Conservation (phyloP, 768 basidiomycete genomes). For the Mycena amicta region DNA sequence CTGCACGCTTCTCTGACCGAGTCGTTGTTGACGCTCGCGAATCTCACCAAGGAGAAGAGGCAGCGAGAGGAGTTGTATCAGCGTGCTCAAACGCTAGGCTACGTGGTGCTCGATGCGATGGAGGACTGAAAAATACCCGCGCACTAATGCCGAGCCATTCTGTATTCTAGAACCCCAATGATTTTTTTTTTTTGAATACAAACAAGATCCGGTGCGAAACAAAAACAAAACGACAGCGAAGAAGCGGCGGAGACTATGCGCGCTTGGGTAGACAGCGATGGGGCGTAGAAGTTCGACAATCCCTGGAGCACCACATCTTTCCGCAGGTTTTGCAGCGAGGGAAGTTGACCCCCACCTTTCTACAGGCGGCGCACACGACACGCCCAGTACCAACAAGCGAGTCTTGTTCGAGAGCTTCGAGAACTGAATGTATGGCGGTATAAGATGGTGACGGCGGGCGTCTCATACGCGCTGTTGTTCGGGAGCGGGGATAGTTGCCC, state of each 20-base stretch:
- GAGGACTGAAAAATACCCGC: conserved; percentile 14
- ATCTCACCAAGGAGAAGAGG: conserved; percentile 51
- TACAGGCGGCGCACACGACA: conserved; percentile 15
- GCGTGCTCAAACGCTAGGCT: conserved; percentile 52
- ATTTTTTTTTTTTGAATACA: not conserved
- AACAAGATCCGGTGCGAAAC: too few relatives aligned
- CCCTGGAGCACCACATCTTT: conserved; percentile 18
- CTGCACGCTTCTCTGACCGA: conserved; percentile 49
- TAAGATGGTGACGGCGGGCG: not conserved
- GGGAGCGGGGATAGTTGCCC: not conserved
- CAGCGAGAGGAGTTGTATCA: conserved; percentile 55
- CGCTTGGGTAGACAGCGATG: conserved; percentile 14
- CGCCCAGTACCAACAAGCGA: conserved; percentile 19
- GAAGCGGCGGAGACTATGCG: not conserved
- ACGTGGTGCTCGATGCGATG: conserved; percentile 38
- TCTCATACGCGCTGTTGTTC: too few relatives aligned
- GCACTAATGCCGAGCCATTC: not conserved
- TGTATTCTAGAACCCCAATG: not conserved
- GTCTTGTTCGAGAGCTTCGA: conserved; percentile 9
- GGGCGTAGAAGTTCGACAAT: conserved; percentile 7
- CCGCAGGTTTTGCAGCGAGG: conserved; percentile 16
- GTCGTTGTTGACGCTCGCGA: conserved; percentile 62
- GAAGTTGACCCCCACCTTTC: conserved; percentile 10
- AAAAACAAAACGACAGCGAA: not conserved
- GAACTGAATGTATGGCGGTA: conserved; percentile 2